A percentile compares a stretch with the other conserved stretches of the same genome.
Evolutionary conservation across 2,329 filamentous ascomycete species (phyloP).

Genomic region (Clonostachys chloroleuca): DNA sequence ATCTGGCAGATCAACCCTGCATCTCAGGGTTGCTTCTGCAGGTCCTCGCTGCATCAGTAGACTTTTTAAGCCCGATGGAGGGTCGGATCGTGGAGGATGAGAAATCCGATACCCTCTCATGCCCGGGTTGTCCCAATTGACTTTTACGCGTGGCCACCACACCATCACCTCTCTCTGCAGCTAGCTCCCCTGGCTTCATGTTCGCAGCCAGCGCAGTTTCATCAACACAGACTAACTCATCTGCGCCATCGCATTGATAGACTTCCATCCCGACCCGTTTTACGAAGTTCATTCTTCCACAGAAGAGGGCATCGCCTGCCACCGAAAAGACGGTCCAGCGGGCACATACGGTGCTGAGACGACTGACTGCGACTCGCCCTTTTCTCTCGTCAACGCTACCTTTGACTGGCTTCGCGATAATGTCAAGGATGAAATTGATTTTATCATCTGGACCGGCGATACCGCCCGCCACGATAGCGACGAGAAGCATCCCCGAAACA

Average conservation of each 20-base stretch:
- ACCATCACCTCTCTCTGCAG: background rate
- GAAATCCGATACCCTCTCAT: background rate
- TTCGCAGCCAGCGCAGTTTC: background rate
- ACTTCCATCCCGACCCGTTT: slow-evolving; percentile 86
- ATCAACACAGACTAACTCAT: too few species aligned
- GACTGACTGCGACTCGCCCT: slow-evolving; percentile 83
- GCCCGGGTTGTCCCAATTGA: too few species aligned
- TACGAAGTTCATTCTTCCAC: slow-evolving; percentile 79
- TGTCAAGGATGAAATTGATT: slow-evolving; percentile 75
- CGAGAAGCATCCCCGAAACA: slow-evolving; percentile 70
- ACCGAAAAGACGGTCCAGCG: slow-evolving; percentile 70
- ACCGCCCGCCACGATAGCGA: slow-evolving; percentile 88
- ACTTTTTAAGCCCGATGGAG: background rate
- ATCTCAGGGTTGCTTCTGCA: background rate
- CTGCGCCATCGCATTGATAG: slow-evolving; percentile 35
- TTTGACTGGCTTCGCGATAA: slow-evolving; percentile 83
- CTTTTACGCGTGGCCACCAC: too few species aligned
- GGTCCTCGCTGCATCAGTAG: background rate
- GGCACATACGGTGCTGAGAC: slow-evolving; percentile 82
- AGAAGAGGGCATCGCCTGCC: slow-evolving; percentile 66
- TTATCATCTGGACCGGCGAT: slow-evolving; percentile 91
- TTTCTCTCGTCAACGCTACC: slow-evolving; percentile 78
- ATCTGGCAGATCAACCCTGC: background rate
- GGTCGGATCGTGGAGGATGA: background rate
- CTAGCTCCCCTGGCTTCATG: background rate